Percentiles rank a stretch among this genome's conserved stretches.
Evolutionary conservation across 2,329 filamentous ascomycete genomes (phyloP).

Genomic region (Ophiostoma populinum): DNA sequence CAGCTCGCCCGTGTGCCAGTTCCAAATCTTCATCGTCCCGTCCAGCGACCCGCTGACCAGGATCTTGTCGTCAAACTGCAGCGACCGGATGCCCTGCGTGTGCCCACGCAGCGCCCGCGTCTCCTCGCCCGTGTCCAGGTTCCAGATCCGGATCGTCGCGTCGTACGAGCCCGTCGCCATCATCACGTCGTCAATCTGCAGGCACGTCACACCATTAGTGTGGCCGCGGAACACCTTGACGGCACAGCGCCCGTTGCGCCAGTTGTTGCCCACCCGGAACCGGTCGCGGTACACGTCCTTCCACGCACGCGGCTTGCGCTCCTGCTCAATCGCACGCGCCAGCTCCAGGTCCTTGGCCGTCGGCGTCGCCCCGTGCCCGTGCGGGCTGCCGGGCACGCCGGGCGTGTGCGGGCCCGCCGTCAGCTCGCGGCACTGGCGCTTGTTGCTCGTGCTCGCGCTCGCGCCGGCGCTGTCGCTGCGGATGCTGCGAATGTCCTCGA

Average conservation of each 20-base stretch:
- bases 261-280: slow-evolving; percentile 91
- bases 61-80: slow-evolving; percentile 87
- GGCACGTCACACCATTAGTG: slow-evolving; percentile 61
- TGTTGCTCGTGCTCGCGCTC: too few relatives aligned
- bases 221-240: slow-evolving; percentile 73
- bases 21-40: slow-evolving; percentile 81
- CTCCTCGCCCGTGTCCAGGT: slow-evolving; percentile 74
- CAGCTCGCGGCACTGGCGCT: not conserved
- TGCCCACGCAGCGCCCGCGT: slow-evolving; percentile 75
- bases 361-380: not conserved
- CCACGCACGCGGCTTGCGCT: slow-evolving; percentile 55
- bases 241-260: slow-evolving; percentile 85
- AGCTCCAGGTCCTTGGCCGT: slow-evolving; percentile 8
- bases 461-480: slow-evolving; percentile 11
- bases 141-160: slow-evolving; percentile 88
- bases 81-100: slow-evolving; percentile 62
- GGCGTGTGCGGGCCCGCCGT: slow-evolving; percentile 1
- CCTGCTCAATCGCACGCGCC: slow-evolving; percentile 11
- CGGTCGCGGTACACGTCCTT: slow-evolving; percentile 91
- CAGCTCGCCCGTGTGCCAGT: slow-evolving; percentile 82
- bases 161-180: slow-evolving; percentile 93
- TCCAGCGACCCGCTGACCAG: slow-evolving; percentile 84
- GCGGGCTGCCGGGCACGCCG: slow-evolving; percentile 4
- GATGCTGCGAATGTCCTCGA: slow-evolving; percentile 12
- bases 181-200: slow-evolving; percentile 61